Conservation (phyloP, 768 basidiomycete species). For the Dentipellis fragilis region DNA sequence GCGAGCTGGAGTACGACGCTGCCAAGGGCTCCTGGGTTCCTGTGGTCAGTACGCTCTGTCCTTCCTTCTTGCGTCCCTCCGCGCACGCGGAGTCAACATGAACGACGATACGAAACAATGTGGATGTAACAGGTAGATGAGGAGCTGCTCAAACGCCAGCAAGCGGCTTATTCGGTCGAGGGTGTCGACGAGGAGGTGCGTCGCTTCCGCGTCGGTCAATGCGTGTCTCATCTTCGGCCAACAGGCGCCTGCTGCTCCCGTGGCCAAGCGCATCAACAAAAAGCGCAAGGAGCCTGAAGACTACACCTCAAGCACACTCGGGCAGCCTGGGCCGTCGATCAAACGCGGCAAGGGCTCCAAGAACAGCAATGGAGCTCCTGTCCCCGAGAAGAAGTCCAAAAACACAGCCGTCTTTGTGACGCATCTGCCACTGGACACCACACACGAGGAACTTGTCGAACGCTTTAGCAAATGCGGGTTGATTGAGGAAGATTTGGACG, state of each 20-base stretch:
- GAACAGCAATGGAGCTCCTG: constrained; percentile 21
- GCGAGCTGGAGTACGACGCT: constrained; percentile 85
- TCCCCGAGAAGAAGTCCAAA: constrained; percentile 60
- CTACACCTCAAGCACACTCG: constrained; percentile 47
- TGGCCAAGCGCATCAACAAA: constrained; percentile 69
- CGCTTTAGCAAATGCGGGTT: constrained; percentile 91
- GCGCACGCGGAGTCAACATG: constrained; percentile 1
- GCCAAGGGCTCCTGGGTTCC: constrained; percentile 74
- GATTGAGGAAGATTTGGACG: constrained; percentile 86
- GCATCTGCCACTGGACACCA: constrained; percentile 68
- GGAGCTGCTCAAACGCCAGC: constrained; percentile 78
- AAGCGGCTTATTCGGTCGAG: constrained; percentile 86
- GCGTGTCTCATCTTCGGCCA: constrained; percentile 13
- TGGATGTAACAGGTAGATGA: constrained; percentile 61
- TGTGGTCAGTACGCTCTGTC: constrained; percentile 44
- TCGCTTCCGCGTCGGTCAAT: constrained; percentile 4
- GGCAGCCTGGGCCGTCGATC: constrained; percentile 39
- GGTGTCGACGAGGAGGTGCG: constrained; percentile 93
- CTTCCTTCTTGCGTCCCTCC: not conserved
- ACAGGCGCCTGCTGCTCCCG: constrained; percentile 82
- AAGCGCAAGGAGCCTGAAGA: constrained; percentile 71
- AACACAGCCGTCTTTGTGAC: constrained; percentile 92
- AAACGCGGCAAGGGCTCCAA: constrained; percentile 62
- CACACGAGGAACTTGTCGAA: constrained; percentile 62
- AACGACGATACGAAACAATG: not conserved